Evolutionary conservation across 441 rosid genomes (phyloP), one percentile per base, ranked within the genome.

Genomic region (Bruguiera hainesii): DNA sequence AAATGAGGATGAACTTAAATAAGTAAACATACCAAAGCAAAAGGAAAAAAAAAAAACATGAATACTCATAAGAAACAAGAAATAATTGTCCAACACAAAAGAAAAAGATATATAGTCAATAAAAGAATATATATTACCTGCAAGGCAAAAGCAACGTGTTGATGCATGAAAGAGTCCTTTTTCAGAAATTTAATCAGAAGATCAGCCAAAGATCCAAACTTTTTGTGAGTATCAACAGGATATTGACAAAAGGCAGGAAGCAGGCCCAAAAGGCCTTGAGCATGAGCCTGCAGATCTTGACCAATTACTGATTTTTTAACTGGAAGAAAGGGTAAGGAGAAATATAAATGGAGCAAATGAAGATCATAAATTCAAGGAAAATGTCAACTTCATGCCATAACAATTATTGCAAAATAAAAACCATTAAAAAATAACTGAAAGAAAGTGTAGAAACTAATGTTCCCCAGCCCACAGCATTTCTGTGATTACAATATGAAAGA

Each of bases 201-300:
- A 72, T 81, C 78, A 64, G 89, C 85, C 82, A 95, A 76, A 60
- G 87, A 70, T 72, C 76, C 76, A 75, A 87, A 81, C 33, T 74
- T 80, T 70, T 75, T 75, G 73, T 73, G 74, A 13, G 81, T 80
- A 73, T 95, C 98, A 68, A 71, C 80, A 66, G 97, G 92, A 79
- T 85, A 83, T 71, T 77, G 82, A 79, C 96, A 92, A 69, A 92
- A 92, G 71, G 95, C 87, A 70, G 97, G 93, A 51, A 92, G 80
- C 80, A 95, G 82, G 56, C 78, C 85, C 89, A 82, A 79, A 5
- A 95, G 90, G 65, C 79, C 90, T 74, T 74, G 84, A 63, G 97
- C 85, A 82, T 73, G 75, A 72, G 89, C 81, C 80, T 78, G 81
- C 75, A 95, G 84, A 75, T 85, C 87, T 75, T 90, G 78, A 62